Conservation (phyloP, 108 stramenopile species). For the Schizochytrium sp. region DNA sequence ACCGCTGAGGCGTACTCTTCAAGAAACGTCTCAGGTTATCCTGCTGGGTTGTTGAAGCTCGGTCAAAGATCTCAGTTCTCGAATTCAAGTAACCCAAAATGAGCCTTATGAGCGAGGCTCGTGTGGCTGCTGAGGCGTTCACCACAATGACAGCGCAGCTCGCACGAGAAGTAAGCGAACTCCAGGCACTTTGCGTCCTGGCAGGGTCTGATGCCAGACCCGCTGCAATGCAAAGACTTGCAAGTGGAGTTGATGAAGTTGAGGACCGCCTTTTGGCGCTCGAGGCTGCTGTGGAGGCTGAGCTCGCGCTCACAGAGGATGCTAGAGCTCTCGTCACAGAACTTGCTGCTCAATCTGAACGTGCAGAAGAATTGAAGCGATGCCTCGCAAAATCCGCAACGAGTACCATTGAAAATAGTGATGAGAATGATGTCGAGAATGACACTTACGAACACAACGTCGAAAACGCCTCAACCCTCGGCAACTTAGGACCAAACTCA, state of each 20-base stretch:
- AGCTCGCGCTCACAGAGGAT: conserved; percentile 1
- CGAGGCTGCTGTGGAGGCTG: conserved; percentile 14
- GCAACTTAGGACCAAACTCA: no score
- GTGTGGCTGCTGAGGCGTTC: conserved; percentile 41
- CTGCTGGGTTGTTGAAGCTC: no score
- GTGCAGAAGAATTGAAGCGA: background rate
- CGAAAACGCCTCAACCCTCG: no score
- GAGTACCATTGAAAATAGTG: background rate
- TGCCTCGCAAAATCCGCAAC: background rate
- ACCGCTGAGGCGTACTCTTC: no score
- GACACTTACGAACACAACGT: background rate
- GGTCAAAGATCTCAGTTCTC: no score
- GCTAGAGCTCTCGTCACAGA: background rate
- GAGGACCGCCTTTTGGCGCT: background rate
- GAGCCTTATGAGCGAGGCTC: conserved; percentile 44
- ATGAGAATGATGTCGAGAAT: background rate
- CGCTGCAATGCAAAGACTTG: background rate
- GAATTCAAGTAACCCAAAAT: background rate
- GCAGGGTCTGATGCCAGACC: background rate
- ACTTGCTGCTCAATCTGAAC: background rate
- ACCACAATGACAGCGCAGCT: background rate
- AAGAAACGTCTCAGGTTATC: no score
- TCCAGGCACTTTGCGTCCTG: conserved; percentile 54
- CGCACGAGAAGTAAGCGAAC: conserved; percentile 55
- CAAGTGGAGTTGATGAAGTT: background rate